phyloP scores from a whole-genome alignment of 495 filamentous ascomycete species.

The Podospora australis region DNA sequence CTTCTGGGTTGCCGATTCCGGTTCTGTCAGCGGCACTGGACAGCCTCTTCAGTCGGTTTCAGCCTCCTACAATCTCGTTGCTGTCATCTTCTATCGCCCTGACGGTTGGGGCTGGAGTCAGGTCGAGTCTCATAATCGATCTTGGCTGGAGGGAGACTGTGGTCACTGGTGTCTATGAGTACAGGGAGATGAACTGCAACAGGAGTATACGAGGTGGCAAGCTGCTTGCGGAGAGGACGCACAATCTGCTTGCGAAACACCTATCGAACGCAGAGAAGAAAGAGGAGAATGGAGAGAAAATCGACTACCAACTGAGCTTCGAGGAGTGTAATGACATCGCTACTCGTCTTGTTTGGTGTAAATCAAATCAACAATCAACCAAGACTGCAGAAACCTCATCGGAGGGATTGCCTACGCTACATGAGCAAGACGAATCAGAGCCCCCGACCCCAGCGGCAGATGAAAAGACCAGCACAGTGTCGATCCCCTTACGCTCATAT shows the following conservation, averaged over 20 bases:
- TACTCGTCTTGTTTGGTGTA: constrained; percentile 72
- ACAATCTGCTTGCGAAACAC: constrained; percentile 49
- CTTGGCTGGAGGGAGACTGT: constrained; percentile 87
- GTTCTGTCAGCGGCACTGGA: constrained; percentile 68
- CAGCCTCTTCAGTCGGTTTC: constrained; percentile 71
- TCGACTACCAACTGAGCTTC: constrained; percentile 45
- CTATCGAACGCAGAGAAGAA: constrained; percentile 17
- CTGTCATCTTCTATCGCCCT: constrained; percentile 66
- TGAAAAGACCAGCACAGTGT: background rate
- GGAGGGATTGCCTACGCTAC: constrained; percentile 39
- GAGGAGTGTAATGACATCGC: constrained; percentile 74
- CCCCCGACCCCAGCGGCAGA: background rate
- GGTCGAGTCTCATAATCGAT: constrained; percentile 76
- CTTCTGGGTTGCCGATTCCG: constrained; percentile 70
- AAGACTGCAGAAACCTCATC: constrained; percentile 9
- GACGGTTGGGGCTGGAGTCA: constrained; percentile 70
- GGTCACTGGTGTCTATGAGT: constrained; percentile 79
- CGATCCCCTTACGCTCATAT: constrained; percentile 45
- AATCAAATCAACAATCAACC: constrained; percentile 19
- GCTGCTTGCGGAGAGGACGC: constrained; percentile 60
- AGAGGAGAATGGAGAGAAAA: constrained; percentile 8
- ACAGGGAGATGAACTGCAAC: constrained; percentile 62
- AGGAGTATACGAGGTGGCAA: constrained; percentile 71
- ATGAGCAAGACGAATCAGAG: constrained; percentile 43
- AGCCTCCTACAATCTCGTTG: constrained; percentile 74